Conservation (phyloP, 441 rosid genomes). For the Gossypium davidsonii region DNA sequence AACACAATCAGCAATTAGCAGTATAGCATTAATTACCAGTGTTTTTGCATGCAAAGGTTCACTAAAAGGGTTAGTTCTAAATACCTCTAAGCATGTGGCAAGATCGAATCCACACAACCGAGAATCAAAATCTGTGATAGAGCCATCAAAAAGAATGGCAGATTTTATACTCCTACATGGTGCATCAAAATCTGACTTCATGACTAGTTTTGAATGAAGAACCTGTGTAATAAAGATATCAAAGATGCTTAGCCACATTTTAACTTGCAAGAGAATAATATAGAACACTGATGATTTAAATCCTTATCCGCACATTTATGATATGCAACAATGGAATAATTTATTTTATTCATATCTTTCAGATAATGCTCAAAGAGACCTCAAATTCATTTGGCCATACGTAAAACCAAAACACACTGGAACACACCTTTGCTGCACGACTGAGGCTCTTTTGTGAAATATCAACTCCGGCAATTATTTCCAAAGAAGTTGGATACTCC, state of each 20-base stretch:
- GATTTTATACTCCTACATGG: slow-evolving; percentile 41
- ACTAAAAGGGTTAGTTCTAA: slow-evolving; percentile 6
- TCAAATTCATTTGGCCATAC: neutral
- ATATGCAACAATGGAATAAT: neutral
- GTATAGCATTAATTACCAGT: neutral
- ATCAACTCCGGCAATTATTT: slow-evolving; percentile 76
- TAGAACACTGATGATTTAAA: neutral
- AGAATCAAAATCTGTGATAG: slow-evolving; percentile 64
- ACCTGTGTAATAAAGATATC: slow-evolving; percentile 41
- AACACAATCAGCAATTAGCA: neutral
- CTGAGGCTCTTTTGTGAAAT: slow-evolving; percentile 71
- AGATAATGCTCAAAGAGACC: neutral
- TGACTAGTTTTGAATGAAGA: slow-evolving; percentile 69
- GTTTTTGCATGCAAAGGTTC: neutral
- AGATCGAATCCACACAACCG: slow-evolving; percentile 64
- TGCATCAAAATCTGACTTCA: slow-evolving; percentile 23
- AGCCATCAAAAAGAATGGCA: slow-evolving; percentile 82
- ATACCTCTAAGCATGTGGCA: slow-evolving; percentile 93
- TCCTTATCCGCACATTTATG: neutral
- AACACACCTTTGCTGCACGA: slow-evolving; percentile 85
- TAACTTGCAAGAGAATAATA: neutral
- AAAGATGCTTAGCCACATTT: slow-evolving; percentile 5
- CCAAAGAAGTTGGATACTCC: slow-evolving; percentile 68
- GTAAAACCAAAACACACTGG: neutral
- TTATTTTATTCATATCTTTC: neutral